Percentiles rank a stretch among this genome's conserved stretches.
Evolutionary conservation across 441 rosid species (phyloP).

Genomic region (Brassica balearica): DNA sequence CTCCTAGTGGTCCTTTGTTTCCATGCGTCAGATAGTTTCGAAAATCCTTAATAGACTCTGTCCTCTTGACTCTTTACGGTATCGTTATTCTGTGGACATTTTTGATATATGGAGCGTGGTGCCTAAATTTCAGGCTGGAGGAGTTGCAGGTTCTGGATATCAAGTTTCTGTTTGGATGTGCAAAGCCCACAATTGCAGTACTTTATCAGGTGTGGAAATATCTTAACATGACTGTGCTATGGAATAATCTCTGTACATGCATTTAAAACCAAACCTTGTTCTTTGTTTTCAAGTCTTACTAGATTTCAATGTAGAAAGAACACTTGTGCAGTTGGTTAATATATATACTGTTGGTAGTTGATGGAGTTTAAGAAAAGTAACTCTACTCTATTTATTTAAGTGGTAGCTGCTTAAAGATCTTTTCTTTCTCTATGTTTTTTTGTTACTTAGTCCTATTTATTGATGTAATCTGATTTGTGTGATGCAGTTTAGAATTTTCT

Average conservation of each 20-base stretch:
- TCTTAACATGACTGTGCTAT: conserved; percentile 10
- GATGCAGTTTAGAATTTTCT: conserved; percentile 14
- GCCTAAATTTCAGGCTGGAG: conserved; percentile 74
- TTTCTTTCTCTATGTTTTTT: too few relatives aligned
- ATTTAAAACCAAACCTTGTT: background rate
- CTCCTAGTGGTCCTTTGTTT: conserved; percentile 12
- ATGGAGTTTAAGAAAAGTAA: conserved; percentile 25
- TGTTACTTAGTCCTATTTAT: background rate
- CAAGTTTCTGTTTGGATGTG: conserved; percentile 95
- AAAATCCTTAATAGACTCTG: background rate
- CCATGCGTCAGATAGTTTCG: conserved; percentile 13
- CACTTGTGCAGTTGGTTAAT: conserved; percentile 7
- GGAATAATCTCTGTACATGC: background rate
- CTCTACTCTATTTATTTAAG: conserved; percentile 8
- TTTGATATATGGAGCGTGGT: conserved; percentile 13
- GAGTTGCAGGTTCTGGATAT: conserved; percentile 98
- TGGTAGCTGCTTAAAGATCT: background rate
- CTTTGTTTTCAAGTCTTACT: background rate
- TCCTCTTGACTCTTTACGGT: conserved; percentile 13
- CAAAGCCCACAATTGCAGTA: conserved; percentile 95
- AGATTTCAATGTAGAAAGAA: conserved; percentile 6
- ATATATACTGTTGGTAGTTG: conserved; percentile 19
- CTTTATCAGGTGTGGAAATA: conserved; percentile 73
- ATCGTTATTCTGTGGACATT: background rate
- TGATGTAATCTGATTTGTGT: conserved; percentile 17